A percentile compares a stretch with the other conserved stretches of the same genome.
Evolutionary conservation across 2,329 filamentous ascomycete genomes (phyloP).

Genomic region (Penicillium expansum): DNA sequence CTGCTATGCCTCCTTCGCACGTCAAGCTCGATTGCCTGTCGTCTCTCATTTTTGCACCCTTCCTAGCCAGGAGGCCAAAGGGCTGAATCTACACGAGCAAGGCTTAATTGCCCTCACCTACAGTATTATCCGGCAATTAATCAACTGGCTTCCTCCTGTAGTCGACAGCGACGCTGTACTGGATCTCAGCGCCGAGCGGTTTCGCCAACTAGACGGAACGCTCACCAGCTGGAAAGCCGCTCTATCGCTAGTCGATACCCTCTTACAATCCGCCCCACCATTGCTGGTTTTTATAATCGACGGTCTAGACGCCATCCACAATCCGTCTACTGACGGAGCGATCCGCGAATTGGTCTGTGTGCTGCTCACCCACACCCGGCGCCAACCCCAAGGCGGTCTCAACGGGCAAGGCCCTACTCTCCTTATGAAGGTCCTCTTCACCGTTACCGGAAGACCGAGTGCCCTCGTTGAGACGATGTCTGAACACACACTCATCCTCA

Average conservation of each 20-base stretch:
- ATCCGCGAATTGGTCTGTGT: conserved; percentile 35
- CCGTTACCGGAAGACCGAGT: conserved; percentile 31
- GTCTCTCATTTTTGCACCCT: conserved; percentile 40
- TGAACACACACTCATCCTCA: conserved; percentile 32
- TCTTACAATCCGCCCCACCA: conserved; percentile 37
- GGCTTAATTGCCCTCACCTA: conserved; percentile 39
- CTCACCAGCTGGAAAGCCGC: conserved; percentile 37
- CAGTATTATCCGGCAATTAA: conserved; percentile 40
- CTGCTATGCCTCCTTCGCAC: conserved; percentile 33
- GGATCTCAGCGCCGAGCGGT: conserved; percentile 37
- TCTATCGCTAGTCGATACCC: conserved; percentile 35
- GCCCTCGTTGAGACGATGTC: conserved; percentile 34
- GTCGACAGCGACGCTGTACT: conserved; percentile 35
- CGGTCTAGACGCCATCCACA: conserved; percentile 34
- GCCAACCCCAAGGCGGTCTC: conserved; percentile 20
- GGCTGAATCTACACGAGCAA: conserved; percentile 28
- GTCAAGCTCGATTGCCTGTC: conserved; percentile 31
- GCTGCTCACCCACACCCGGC: conserved; percentile 34
- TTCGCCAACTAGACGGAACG: conserved; percentile 35
- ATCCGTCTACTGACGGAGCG: conserved; percentile 33
- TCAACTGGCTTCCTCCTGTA: conserved; percentile 37
- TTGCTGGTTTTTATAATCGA: conserved; percentile 39
- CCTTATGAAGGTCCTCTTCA: conserved; percentile 39
- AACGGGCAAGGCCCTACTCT: conserved; percentile 25
- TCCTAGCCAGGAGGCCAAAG: conserved; percentile 19